Evolutionary conservation across 805 yeast species (phyloP).

Genomic region (Kockiozyma suomiensis): DNA sequence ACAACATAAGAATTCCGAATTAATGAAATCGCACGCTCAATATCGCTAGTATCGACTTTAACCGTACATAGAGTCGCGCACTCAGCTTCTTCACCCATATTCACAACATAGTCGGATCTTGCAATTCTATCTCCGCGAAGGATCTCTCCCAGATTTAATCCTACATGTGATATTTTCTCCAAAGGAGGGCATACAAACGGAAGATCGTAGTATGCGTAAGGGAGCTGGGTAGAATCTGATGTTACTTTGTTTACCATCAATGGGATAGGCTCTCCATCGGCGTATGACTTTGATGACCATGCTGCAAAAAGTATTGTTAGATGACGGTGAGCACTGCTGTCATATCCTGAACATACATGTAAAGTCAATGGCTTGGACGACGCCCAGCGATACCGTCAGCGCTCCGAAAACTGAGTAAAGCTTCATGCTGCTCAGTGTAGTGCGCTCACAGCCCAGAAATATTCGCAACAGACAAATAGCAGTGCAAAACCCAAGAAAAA

Average conservation of each 20-base stretch:
- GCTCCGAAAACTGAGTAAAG: not conserved
- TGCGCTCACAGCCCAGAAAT: not conserved
- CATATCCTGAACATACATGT: not conserved
- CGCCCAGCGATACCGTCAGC: not conserved
- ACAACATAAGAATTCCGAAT: conserved; percentile 72
- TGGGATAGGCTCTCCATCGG: conserved; percentile 63
- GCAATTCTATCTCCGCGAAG: conserved; percentile 79
- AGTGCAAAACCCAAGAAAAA: no score
- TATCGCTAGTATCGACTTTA: conserved; percentile 53
- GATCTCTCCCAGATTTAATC: conserved; percentile 73
- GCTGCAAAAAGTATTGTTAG: not conserved
- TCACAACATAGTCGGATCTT: conserved; percentile 69
- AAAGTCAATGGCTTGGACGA: not conserved
- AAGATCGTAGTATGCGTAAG: conserved; percentile 73
- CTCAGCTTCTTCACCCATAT: conserved; percentile 63
- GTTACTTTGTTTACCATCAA: conserved; percentile 76
- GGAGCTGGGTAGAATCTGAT: conserved; percentile 74
- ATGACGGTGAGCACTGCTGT: no score
- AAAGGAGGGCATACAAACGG: conserved; percentile 78
- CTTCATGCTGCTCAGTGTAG: not conserved
- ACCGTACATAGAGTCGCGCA: conserved; percentile 73
- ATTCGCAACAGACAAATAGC: no score
- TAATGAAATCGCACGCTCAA: conserved; percentile 58
- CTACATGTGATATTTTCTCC: conserved; percentile 53
- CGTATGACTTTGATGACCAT: conserved; percentile 39